These are phyloP conservation scores for Strigomonas oncopelti DNA, from an alignment of 208 protist species.

Conservation along the genomic window DNA sequence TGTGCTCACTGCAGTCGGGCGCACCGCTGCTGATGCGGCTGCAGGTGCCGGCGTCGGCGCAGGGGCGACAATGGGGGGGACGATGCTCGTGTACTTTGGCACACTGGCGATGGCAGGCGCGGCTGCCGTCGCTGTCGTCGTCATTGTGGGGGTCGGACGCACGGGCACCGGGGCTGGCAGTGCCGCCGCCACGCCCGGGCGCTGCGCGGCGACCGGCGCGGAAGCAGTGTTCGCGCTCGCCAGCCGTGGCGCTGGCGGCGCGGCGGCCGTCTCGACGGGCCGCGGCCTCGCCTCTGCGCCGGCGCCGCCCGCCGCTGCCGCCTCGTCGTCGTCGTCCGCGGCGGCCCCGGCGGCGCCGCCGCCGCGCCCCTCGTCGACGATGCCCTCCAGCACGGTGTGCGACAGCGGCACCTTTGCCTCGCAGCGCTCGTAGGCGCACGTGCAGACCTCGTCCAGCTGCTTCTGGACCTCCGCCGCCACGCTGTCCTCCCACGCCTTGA, in stretches of 20 bases:
- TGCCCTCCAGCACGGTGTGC: conserved; percentile 47
- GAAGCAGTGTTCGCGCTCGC: not conserved
- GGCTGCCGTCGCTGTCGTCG: too few relatives aligned
- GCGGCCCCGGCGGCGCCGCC: not conserved
- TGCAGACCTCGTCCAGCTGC: conserved; percentile 71
- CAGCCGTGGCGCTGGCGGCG: not conserved
- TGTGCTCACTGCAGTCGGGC: not conserved
- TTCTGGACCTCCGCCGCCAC: conserved; percentile 26
- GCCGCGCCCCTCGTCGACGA: conserved; percentile 29
- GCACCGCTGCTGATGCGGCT: not conserved
- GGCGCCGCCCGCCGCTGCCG: not conserved
- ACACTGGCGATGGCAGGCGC: too few relatives aligned
- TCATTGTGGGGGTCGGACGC: not conserved
- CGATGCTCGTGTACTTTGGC: too few relatives aligned
- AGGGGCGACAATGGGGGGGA: not conserved
- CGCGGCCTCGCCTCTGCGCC: not conserved
- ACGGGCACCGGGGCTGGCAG: not conserved
- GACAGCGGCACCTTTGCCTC: conserved; percentile 60
- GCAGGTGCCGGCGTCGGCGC: not conserved
- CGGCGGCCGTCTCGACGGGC: not conserved
- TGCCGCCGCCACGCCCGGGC: not conserved
- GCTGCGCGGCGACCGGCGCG: too few relatives aligned
- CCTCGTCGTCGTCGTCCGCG: not conserved
- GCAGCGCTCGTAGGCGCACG: conserved; percentile 70
- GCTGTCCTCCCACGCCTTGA: conserved; percentile 44